A percentile compares a stretch with the other conserved stretches of the same genome.
These are phyloP conservation scores for Amphichorda felina DNA, from an alignment of 2,329 filamentous ascomycete species.

Conservation along the genomic window DNA sequence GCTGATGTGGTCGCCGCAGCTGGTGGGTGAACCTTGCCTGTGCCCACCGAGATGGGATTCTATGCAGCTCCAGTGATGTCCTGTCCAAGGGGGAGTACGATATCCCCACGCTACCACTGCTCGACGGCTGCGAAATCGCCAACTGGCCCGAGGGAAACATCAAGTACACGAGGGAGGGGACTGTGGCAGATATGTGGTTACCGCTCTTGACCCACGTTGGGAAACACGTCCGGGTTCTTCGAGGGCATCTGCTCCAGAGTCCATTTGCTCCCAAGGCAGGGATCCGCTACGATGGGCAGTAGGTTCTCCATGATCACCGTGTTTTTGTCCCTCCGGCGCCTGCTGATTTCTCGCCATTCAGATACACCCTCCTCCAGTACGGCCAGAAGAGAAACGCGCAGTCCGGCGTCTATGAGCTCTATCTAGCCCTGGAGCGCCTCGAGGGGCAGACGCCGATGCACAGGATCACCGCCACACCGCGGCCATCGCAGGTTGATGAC, in stretches of 20 bases:
- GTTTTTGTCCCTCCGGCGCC: too few relatives aligned
- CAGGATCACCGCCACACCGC: slow-evolving; percentile 31
- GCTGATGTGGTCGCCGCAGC: slow-evolving; percentile 20
- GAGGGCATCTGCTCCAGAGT: slow-evolving; percentile 38
- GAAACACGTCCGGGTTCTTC: slow-evolving; percentile 35
- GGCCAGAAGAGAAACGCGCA: slow-evolving; percentile 26
- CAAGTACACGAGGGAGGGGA: slow-evolving; percentile 33
- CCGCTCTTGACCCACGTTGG: slow-evolving; percentile 37
- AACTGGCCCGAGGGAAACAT: slow-evolving; percentile 14
- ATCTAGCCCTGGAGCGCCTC: slow-evolving; percentile 33
- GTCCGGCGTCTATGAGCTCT: slow-evolving; percentile 28
- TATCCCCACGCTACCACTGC: slow-evolving; percentile 33
- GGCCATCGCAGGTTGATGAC: slow-evolving; percentile 43
- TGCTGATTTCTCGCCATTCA: too few relatives aligned
- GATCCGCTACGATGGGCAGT: slow-evolving; percentile 47
- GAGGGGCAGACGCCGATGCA: slow-evolving; percentile 27
- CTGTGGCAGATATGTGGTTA: slow-evolving; percentile 31
- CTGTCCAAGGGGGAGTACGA: slow-evolving; percentile 34
- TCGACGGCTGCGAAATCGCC: slow-evolving; percentile 38
- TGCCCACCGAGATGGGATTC: slow-evolving; percentile 42
- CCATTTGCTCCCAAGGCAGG: slow-evolving; percentile 37
- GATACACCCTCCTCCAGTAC: slow-evolving; percentile 37
- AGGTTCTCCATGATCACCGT: slow-evolving; percentile 15
- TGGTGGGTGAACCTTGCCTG: slow-evolving; percentile 48
- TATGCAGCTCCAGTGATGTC: slow-evolving; percentile 28